These are phyloP conservation scores for Spinellus fusiger DNA, from an alignment of 192 early-diverging fungal species.

Conservation along the genomic window DNA sequence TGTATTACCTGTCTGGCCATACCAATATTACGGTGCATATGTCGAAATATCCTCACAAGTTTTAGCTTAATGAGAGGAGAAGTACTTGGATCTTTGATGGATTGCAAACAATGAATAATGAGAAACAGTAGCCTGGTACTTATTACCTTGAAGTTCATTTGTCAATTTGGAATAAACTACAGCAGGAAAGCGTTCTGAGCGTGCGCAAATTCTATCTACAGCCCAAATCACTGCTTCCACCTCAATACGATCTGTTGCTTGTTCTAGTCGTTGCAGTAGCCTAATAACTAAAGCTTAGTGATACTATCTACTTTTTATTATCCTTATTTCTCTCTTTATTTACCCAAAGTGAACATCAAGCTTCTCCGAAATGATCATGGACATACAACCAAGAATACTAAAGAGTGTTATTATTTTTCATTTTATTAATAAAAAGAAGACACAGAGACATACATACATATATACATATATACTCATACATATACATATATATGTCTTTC, in stretches of 20 bases:
- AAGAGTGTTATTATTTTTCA: not conserved
- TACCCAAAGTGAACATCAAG: constrained; percentile 46
- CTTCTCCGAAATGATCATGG: constrained; percentile 35
- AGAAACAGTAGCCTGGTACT: not conserved
- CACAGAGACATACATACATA: no score
- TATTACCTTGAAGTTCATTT: constrained; percentile 13
- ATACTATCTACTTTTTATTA: not conserved
- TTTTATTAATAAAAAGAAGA: no score
- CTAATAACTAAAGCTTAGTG: constrained; percentile 9
- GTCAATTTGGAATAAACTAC: constrained; percentile 36
- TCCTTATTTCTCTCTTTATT: not conserved
- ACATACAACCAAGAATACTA: constrained; percentile 43
- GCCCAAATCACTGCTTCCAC: constrained; percentile 42
- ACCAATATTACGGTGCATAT: constrained; percentile 43
- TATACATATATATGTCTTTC: no score
- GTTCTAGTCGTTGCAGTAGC: constrained; percentile 35
- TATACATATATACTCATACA: no score
- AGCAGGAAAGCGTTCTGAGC: constrained; percentile 36
- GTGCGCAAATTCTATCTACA: constrained; percentile 38
- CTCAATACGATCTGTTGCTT: constrained; percentile 38
- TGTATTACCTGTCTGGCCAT: constrained; percentile 33
- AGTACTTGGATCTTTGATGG: constrained; percentile 23
- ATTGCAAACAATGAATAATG: not conserved
- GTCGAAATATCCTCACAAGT: constrained; percentile 42
- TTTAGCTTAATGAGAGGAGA: constrained; percentile 25